Evolutionary conservation across 768 basidiomycete genomes (phyloP).

Genomic region (Suillus variegatus): DNA sequence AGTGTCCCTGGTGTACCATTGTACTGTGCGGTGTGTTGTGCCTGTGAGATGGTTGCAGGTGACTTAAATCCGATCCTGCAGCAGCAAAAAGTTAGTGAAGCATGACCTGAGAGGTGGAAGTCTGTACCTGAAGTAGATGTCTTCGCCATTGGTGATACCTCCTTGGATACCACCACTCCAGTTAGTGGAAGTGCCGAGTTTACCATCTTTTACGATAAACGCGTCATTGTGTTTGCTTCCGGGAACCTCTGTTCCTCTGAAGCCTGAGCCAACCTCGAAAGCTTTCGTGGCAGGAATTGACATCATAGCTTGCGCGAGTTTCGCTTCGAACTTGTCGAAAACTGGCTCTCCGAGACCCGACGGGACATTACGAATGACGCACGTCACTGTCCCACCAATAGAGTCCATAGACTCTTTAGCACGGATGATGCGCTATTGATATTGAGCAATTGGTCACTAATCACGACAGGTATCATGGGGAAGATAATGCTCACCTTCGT

Average conservation of each 20-base stretch:
- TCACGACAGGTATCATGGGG: slow-evolving; percentile 37
- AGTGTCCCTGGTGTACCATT: slow-evolving; percentile 87
- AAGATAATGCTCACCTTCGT: slow-evolving; percentile 58
- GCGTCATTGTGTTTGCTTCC: slow-evolving; percentile 94
- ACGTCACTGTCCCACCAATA: slow-evolving; percentile 97
- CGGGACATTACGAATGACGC: slow-evolving; percentile 90
- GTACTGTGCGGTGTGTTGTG: slow-evolving; percentile 90
- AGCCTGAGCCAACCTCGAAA: slow-evolving; percentile 97
- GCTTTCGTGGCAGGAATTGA: slow-evolving; percentile 98
- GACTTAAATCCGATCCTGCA: slow-evolving; percentile 94
- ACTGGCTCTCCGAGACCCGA: slow-evolving; percentile 94
- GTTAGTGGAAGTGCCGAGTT: slow-evolving; percentile 84
- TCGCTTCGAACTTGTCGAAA: slow-evolving; percentile 98
- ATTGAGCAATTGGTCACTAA: slow-evolving; percentile 14
- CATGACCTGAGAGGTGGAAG: neutral
- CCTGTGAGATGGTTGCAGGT: slow-evolving; percentile 95
- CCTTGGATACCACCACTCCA: slow-evolving; percentile 98
- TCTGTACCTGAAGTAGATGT: slow-evolving; percentile 91
- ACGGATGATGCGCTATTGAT: slow-evolving; percentile 80
- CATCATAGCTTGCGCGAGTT: slow-evolving; percentile 95
- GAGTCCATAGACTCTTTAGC: slow-evolving; percentile 92
- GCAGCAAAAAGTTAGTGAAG: slow-evolving; percentile 13
- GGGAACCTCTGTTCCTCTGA: slow-evolving; percentile 90
- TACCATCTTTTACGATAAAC: slow-evolving; percentile 72
- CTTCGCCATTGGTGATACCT: slow-evolving; percentile 96